Evolutionary conservation across 1,284 basidiomycete genomes (phyloP).

Genomic region (Sphagnurus paluster): DNA sequence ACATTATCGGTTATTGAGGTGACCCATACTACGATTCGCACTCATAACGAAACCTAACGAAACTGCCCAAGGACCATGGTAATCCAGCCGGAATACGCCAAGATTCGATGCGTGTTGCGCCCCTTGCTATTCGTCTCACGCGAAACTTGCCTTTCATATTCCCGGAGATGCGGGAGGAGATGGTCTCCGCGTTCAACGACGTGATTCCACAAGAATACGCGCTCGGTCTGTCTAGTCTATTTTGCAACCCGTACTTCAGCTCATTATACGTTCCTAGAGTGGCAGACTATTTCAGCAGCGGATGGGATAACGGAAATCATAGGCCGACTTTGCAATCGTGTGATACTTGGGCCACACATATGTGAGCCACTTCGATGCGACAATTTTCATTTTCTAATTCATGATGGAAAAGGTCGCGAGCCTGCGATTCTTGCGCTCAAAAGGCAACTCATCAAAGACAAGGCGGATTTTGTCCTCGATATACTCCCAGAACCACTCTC

Average conservation of each 20-base stretch:
- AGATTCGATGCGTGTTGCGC: background rate
- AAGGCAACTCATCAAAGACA: conserved; percentile 1
- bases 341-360: conserved; percentile 8
- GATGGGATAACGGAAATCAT: conserved; percentile 13
- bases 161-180: conserved; percentile 12
- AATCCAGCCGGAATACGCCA: background rate
- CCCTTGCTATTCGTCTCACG: conserved; percentile 11
- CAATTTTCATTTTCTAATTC: background rate
- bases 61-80: background rate
- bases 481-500: background rate
- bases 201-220: background rate
- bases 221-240: background rate
- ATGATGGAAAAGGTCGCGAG: conserved; percentile 2
- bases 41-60: background rate
- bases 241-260: background rate
- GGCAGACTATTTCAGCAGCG: conserved; percentile 4
- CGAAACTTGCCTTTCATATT: conserved; percentile 14
- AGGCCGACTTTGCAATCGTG: conserved; percentile 16
- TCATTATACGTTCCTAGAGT: background rate
- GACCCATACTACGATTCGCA: background rate
- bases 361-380: conserved; percentile 2
- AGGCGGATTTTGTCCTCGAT: background rate
- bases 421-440: conserved; percentile 4
- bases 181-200: conserved; percentile 5
- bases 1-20: conserved; percentile 18